Conservation (phyloP, 139 green algal species). For the Gonium pectorale region DNA sequence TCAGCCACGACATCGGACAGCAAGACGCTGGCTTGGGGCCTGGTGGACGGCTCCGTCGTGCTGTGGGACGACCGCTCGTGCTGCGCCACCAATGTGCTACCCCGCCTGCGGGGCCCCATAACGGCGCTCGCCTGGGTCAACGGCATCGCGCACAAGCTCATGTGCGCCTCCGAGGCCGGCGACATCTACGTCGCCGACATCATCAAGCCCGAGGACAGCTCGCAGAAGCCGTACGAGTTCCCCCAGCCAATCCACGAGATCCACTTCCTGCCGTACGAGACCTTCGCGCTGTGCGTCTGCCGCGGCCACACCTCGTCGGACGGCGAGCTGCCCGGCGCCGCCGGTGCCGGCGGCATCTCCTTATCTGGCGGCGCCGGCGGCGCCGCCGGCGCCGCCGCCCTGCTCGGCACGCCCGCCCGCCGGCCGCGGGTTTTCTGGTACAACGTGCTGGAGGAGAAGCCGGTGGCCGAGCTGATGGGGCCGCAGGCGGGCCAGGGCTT, state of each 20-base stretch:
- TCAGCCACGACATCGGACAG: constrained; percentile 27
- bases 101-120: constrained; percentile 44
- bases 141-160: constrained; percentile 46
- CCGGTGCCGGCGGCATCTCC: neutral
- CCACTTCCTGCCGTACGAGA: constrained; percentile 54
- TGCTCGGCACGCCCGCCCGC: neutral
- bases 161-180: constrained; percentile 43
- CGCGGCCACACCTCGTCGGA: constrained; percentile 24
- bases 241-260: constrained; percentile 46
- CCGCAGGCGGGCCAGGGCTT: constrained; percentile 35
- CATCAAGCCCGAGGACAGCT: constrained; percentile 51
- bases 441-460: constrained; percentile 57
- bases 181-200: constrained; percentile 56
- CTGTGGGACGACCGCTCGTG: constrained; percentile 61
- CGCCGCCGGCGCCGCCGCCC: too few species aligned
- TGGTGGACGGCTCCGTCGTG: constrained; percentile 49
- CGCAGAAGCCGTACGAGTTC: constrained; percentile 45
- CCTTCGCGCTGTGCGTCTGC: constrained; percentile 57
- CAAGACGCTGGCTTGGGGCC: constrained; percentile 57
- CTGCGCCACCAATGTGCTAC: constrained; percentile 46
- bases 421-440: constrained; percentile 53
- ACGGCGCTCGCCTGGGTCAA: constrained; percentile 55
- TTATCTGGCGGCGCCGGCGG: neutral
- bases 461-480: constrained; percentile 47
- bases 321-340: neutral